Conservation (phyloP, 768 basidiomycete genomes). For the Macrocybe gigantea region DNA sequence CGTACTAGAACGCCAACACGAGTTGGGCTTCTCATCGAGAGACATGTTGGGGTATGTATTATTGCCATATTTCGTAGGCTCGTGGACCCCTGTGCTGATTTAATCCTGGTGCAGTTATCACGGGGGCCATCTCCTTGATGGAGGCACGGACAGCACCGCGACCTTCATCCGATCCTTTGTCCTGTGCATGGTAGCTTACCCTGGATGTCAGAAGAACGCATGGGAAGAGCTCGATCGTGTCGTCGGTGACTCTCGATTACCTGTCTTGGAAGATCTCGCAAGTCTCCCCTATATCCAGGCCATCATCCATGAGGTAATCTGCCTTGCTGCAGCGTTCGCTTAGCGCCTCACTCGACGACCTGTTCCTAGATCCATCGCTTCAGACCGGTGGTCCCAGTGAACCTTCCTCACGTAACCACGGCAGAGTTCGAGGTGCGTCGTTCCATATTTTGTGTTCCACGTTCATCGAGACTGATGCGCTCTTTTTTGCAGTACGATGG, state of each 20-base stretch:
- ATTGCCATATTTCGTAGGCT: too few species aligned
- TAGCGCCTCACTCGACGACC: too few species aligned
- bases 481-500: background rate
- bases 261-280: background rate
- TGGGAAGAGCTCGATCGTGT: constrained; percentile 1
- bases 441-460: background rate
- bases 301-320: constrained; percentile 9
- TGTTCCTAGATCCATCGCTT: constrained; percentile 11
- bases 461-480: too few species aligned
- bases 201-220: constrained; percentile 15
- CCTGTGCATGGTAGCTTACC: constrained; percentile 12
- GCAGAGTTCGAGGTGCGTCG: background rate
- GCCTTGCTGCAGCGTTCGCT: background rate
- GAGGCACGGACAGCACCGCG: constrained; percentile 23
- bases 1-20: background rate
- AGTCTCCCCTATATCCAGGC: constrained; percentile 10
- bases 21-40: background rate
- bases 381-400: constrained; percentile 13
- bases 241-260: background rate
- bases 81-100: background rate
- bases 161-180: constrained; percentile 13
- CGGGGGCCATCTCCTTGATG: constrained; percentile 19
- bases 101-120: constrained; percentile 15
- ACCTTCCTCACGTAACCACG: constrained; percentile 11
- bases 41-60: too few species aligned